phyloP scores from a whole-genome alignment of 2,329 filamentous ascomycete genomes.

The Thermothelomyces thermophilus region DNA sequence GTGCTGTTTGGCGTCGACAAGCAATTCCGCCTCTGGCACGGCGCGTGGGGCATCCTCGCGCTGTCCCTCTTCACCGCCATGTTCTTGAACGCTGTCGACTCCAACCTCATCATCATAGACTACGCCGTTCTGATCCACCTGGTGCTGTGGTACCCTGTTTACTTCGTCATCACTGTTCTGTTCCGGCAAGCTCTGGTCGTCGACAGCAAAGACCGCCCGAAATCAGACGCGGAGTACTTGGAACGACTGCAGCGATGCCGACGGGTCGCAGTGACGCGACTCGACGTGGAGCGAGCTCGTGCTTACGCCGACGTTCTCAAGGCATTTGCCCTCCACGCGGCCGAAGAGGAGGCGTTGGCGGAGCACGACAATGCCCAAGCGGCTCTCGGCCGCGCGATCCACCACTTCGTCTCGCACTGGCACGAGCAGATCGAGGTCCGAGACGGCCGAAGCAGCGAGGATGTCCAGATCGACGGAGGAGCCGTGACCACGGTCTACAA shows the following conservation, averaged over 20 bases:
- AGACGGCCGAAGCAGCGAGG: constrained; percentile 10
- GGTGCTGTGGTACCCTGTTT: constrained; percentile 26
- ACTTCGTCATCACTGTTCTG: constrained; percentile 22
- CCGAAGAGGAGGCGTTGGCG: constrained; percentile 19
- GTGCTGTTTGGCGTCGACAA: constrained; percentile 24
- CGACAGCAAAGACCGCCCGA: constrained; percentile 1
- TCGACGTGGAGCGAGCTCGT: constrained; percentile 19
- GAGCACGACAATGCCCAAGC: constrained; percentile 18
- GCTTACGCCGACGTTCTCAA: constrained; percentile 23
- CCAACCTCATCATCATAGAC: constrained; percentile 25
- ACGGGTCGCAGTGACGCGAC: constrained; percentile 11
- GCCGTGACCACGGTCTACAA: constrained; percentile 24
- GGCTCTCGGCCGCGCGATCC: constrained; percentile 15
- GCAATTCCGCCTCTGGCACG: constrained; percentile 26
- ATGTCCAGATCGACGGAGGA: constrained; percentile 14
- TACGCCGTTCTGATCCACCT: constrained; percentile 24
- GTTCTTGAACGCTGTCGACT: constrained; percentile 22
- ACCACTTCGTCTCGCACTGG: constrained; percentile 24
- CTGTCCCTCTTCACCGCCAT: constrained; percentile 23
- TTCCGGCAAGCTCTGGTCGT: constrained; percentile 23
- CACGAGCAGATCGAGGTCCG: constrained; percentile 22
- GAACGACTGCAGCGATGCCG: constrained; percentile 19
- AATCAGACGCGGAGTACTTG: constrained; percentile 19
- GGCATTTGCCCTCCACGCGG: constrained; percentile 21
- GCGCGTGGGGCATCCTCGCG: constrained; percentile 23